Base-by-base conservation (phyloP, 805 yeast species). In the Nakazawaea populi region DNA sequence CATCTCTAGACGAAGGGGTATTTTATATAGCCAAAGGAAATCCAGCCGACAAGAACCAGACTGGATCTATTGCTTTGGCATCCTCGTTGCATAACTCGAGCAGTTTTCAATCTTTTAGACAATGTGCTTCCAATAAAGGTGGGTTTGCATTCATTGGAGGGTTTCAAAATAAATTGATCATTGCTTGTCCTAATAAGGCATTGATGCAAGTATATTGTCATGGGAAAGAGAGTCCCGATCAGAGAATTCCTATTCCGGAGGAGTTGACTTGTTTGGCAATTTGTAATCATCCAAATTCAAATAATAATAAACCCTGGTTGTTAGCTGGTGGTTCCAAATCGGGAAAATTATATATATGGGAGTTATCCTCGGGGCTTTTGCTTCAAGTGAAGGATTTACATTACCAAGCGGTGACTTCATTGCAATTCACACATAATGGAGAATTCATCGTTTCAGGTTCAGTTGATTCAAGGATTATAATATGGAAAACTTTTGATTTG, bases 271-370 rank as follows among this genome's bases (percentile, higher is more conserved):
- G 89, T 61, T 58, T 89, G 46, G 70, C 77, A 0, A 58, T 79
- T 4, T 69, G 69, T 57, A 72, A 69, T 40, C 52, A 70, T 58
- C 65, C 65, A 8, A 55, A 58, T 14, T 55, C 55, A 14, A 11
- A 32, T 32, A 8, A 32, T 32, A 47, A 54, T 34, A 55, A 57
- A 29, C 45, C 55, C 5, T 84, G 86, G 76, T 62, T 87, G 39
- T 65, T 94, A 29, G 84, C 82, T 6, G 96, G 85, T 42, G 90
- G 92, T 53, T 75, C 94, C 48, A 62, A 72, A 52, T 61, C 84
- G n/a, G 98, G 98, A 10, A 79, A 83, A 56, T 55, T 94, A 12
- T 87, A 87, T 61, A 65, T 91, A 1, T 92, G 98, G 98, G 96
- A 89, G 58, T 62, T 91, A 47, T 66, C 75, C 8, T 85, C 94